A percentile compares a stretch with the other conserved stretches of the same genome.
Conservation (phyloP, 305 asterid species). For the Solanum hybrid region DNA sequence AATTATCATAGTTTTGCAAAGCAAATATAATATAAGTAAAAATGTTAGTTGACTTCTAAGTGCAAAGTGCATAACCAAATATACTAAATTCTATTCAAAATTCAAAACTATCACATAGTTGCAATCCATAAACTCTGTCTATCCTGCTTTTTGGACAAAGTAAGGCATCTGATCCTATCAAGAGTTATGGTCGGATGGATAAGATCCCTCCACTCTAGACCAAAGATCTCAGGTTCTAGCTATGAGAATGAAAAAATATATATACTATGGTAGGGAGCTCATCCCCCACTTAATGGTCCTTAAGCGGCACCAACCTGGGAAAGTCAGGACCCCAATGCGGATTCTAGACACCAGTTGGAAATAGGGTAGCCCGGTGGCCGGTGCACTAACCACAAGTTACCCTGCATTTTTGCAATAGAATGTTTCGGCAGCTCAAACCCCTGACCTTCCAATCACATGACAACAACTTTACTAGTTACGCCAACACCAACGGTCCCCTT, state of each 20-base stretch:
- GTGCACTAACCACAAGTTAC: not conserved
- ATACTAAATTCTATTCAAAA: not conserved
- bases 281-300: not conserved
- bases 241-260: not conserved
- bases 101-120: not conserved
- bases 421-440: not conserved
- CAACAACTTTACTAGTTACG: not conserved
- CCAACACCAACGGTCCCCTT: not conserved
- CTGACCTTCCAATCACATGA: not conserved
- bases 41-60: not conserved
- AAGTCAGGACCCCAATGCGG: not conserved
- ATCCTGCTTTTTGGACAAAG: constrained; percentile 6
- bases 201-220: not conserved
- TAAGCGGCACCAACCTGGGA: not conserved
- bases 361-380: not conserved
- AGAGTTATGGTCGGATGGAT: not conserved
- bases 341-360: not conserved
- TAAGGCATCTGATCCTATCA: constrained; percentile 7
- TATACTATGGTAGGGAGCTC: not conserved
- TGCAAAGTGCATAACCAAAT: not conserved
- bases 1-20: not conserved
- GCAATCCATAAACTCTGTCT: not conserved
- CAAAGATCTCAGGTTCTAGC: not conserved
- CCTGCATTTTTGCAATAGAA: not conserved
- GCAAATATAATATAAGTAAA: not conserved